These are phyloP conservation scores for Oidiodendron maius DNA, from an alignment of 495 filamentous ascomycete species.

Conservation along the genomic window DNA sequence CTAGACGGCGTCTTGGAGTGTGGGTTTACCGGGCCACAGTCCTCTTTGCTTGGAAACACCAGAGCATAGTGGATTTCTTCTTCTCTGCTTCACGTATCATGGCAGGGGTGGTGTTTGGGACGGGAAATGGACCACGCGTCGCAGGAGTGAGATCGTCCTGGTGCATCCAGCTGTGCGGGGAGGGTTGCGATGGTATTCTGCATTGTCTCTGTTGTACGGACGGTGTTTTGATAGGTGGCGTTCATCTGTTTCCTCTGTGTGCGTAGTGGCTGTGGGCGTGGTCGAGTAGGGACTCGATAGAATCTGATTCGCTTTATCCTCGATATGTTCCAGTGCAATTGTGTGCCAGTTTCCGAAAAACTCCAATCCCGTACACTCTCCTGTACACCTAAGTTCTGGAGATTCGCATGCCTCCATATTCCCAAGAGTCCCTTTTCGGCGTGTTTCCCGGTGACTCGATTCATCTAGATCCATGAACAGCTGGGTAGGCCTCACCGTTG, in stretches of 20 bases:
- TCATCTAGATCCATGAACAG: too few species aligned
- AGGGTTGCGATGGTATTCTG: not conserved
- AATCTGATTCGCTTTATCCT: not conserved
- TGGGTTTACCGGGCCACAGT: not conserved
- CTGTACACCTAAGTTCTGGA: too few species aligned
- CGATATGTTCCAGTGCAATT: too few species aligned
- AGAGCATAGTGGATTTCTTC: not conserved
- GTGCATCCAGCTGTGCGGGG: not conserved
- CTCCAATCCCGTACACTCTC: too few species aligned
- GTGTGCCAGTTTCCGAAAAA: too few species aligned
- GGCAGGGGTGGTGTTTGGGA: not conserved
- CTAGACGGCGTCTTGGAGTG: not conserved
- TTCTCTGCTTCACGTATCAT: slow-evolving; percentile 2
- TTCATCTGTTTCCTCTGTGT: not conserved
- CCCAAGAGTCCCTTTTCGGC: too few species aligned
- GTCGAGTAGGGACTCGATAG: not conserved
- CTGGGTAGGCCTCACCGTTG: too few species aligned
- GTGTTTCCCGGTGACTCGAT: too few species aligned
- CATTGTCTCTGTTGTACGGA: not conserved
- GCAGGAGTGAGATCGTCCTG: not conserved
- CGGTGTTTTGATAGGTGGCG: slow-evolving; percentile 4
- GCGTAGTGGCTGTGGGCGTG: not conserved
- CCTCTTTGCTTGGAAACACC: not conserved
- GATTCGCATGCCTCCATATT: too few species aligned
- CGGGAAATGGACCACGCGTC: not conserved